Base-by-base conservation (phyloP, 352 stramenopile genomes). In the Globisporangium recalcitrans region DNA sequence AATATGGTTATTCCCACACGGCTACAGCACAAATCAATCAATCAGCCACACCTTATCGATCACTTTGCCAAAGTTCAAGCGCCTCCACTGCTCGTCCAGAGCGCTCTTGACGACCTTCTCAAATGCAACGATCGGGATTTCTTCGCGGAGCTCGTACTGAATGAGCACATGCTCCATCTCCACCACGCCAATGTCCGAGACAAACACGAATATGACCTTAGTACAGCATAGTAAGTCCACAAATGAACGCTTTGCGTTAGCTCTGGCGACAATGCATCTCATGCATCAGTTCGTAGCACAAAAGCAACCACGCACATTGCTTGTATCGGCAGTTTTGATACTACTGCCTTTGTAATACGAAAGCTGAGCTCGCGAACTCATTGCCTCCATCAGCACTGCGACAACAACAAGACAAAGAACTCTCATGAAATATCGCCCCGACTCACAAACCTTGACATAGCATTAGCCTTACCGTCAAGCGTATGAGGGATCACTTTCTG, bases 401-500 rank as follows among this genome's bases (percentile, higher is more conserved):
- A n/a, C 11, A 36, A 48, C 29, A 22, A 63, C 31, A 44, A 54
- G 40, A 10, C 10, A 34, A 60, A 22, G 27, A 61, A 11, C 4
- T 27, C 21, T 3, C 34, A 16, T 51, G 2, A 34, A 13, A 26
- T 34, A 16, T 47, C n/a, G 6, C 29, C 11, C 32, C 49, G 11
- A 19, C 4, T 31, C 24, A 5, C 21, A 21, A 32, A 27, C 7
- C 27, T 22, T 27, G 1, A 26, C 29, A 31, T 11, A 54, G 29
- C 31, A 59, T 21, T 3, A 48, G 19, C 32, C 65, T n/a, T 71
- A 91, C 82, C 86, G 51, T 97, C 88, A 14, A 97, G 77, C 1
- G 89, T 96, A 51, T 93, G 85, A 10, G 88, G 88, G 54, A 96
- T 88, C 59, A 95, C 85, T 65, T 97, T 97, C 60, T 97, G 88